Percentiles rank a stretch among this genome's conserved stretches.
Evolutionary conservation across 2,329 filamentous ascomycete genomes (phyloP).

Genomic region (Pseudogymnoascus sp.): DNA sequence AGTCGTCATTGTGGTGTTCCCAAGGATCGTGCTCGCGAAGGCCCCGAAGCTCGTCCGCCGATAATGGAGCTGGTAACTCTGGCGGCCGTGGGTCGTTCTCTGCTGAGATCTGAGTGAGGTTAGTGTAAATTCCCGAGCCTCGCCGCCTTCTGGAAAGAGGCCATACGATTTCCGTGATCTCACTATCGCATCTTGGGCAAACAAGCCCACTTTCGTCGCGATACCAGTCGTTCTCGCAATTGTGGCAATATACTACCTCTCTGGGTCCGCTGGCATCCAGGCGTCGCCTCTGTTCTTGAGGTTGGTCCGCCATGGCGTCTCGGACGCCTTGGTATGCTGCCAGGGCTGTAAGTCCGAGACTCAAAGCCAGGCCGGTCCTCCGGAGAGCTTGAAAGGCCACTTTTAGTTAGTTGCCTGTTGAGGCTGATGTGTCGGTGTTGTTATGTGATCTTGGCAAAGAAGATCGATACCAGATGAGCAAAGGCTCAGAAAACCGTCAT

Average conservation of each 20-base stretch:
- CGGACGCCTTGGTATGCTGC: constrained; percentile 43
- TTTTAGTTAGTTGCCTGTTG: constrained; percentile 25
- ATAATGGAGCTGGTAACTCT: constrained; percentile 19
- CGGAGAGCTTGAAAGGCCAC: constrained; percentile 50
- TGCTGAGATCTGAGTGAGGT: neutral
- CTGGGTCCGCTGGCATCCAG: constrained; percentile 43
- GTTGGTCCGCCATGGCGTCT: constrained; percentile 30
- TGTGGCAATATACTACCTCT: constrained; percentile 80
- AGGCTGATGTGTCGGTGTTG: neutral
- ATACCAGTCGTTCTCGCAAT: constrained; percentile 75
- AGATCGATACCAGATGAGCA: neutral
- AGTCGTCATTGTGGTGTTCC: constrained; percentile 32
- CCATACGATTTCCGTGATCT: constrained; percentile 75
- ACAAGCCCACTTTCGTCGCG: constrained; percentile 56
- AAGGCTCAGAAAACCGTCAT: neutral
- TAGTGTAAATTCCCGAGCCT: neutral
- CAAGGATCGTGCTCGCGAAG: constrained; percentile 24
- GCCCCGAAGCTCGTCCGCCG: constrained; percentile 13
- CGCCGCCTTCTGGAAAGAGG: neutral
- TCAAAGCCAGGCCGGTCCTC: constrained; percentile 44
- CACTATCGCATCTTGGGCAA: constrained; percentile 70
- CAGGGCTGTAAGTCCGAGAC: constrained; percentile 50
- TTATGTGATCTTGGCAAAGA: neutral
- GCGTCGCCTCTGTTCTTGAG: constrained; percentile 24
- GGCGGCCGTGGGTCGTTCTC: constrained; percentile 53